Evolutionary conservation across 306 rosid species (phyloP), one percentile per base, ranked within the genome.

Genomic region (Casuarina glauca): DNA sequence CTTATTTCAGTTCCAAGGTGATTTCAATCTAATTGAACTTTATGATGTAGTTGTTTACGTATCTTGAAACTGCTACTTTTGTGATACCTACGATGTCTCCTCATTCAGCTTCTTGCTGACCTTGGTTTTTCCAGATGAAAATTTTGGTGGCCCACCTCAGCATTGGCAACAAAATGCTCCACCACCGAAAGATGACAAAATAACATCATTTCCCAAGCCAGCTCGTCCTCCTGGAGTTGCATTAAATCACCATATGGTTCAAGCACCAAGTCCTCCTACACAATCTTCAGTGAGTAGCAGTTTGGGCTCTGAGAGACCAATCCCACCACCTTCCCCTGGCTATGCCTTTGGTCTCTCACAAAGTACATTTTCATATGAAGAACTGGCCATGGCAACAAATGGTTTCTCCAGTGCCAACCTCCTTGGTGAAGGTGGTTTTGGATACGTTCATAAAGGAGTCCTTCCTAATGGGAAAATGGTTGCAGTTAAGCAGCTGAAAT

Each of bases 381-480:
- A 88, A 38, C 74, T 90, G 45, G 79, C 62, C 20, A 79, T 55
- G 36, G 95, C 95, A 66, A 85, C 95, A 4, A 73, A 84, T 58
- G 75, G 78, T 64, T 90, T 90, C 90, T 86, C 88, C 58, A 0
- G 35, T 49, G 78, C 77, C 41, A 90, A 90, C 77, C 82, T 90
- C 70, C 84, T 90, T 35, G 95, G 95, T 69, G 86, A 90, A 76
- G 95, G 95, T 67, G 92, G 95, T 43, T 88, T 88, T 75, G 92
- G 95, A 73, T 84, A 60, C 71, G 95, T 90, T 6, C 88, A 90
- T 70, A 86, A 86, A 88, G 95, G 95, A 41, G 82, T 86, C 79
- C 92, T 90, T 62, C 88, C 82, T 52, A 78, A 82, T 85, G 95
- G 90, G 72, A 90, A 86, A 85, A 72, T 41, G 64, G 88, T 90